These are phyloP conservation scores for Starmerella stellata DNA, from an alignment of 805 yeast genomes.

Conservation along the genomic window DNA sequence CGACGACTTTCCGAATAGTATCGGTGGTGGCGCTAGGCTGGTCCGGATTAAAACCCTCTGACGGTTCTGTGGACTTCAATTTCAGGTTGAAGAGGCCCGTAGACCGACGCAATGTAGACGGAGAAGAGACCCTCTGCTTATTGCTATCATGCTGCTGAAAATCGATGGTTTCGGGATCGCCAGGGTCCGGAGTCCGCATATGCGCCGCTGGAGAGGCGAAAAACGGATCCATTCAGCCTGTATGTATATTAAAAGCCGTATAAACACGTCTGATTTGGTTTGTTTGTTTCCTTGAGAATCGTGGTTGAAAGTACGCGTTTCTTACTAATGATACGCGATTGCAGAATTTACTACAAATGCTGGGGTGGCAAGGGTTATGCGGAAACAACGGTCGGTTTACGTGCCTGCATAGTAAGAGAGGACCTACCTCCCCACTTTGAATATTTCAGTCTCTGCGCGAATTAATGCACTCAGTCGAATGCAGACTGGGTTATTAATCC, in stretches of 20 bases:
- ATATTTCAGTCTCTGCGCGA: too few species aligned
- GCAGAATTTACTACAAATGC: not conserved
- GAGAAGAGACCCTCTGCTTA: not conserved
- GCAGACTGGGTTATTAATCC: too few species aligned
- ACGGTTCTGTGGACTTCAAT: conserved; percentile 19
- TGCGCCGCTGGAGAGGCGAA: conserved; percentile 3
- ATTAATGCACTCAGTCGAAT: too few species aligned
- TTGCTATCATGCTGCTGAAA: not conserved
- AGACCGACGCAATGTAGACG: conserved; percentile 22
- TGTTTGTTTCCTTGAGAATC: not conserved
- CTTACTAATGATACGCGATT: conserved; percentile 1
- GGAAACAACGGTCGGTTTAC: not conserved
- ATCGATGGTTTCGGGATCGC: not conserved
- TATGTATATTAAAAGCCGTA: not conserved
- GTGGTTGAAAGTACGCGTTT: conserved; percentile 1
- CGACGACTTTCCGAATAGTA: not conserved
- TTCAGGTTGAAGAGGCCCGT: conserved; percentile 27
- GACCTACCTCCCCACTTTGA: too few species aligned
- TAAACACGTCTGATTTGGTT: not conserved
- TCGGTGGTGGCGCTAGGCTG: conserved; percentile 8
- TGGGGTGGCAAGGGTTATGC: not conserved
- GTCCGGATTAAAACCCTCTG: conserved; percentile 12
- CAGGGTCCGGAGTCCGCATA: not conserved
- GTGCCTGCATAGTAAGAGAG: too few species aligned
- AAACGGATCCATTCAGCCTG: conserved; percentile 9